phyloP scores from a whole-genome alignment of 805 yeast species.

The Metschnikowia arizonensis region DNA sequence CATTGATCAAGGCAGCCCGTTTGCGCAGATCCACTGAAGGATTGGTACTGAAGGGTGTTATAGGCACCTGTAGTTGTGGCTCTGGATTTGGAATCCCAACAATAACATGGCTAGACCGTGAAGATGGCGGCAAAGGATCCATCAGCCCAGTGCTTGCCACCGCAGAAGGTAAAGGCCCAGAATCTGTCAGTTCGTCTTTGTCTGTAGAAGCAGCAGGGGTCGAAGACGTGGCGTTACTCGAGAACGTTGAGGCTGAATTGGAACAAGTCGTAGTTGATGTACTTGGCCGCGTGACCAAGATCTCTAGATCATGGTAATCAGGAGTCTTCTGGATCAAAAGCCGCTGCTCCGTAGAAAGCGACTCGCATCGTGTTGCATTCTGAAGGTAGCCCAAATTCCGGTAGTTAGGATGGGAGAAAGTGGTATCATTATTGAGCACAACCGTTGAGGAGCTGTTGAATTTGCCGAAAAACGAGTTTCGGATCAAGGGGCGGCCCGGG shows the following conservation, averaged over 20 bases:
- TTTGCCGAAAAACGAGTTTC: constrained; percentile 41
- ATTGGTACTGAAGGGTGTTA: constrained; percentile 37
- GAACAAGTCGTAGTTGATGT: neutral
- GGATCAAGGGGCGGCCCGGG: constrained; percentile 25
- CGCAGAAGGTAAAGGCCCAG: constrained; percentile 24
- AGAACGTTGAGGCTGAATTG: neutral
- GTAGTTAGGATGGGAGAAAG: constrained; percentile 2
- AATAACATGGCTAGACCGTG: constrained; percentile 31
- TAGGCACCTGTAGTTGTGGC: constrained; percentile 28
- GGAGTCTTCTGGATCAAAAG: constrained; percentile 26
- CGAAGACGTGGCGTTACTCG: constrained; percentile 8
- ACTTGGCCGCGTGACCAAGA: constrained; percentile 36
- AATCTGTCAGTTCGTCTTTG: constrained; percentile 30
- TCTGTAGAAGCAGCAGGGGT: constrained; percentile 14
- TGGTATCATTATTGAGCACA: constrained; percentile 7
- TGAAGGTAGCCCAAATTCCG: constrained; percentile 17
- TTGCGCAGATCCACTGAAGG: constrained; percentile 69
- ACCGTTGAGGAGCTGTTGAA: constrained; percentile 23
- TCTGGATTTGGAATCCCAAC: constrained; percentile 43
- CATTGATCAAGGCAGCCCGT: constrained; percentile 68
- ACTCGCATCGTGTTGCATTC: constrained; percentile 31
- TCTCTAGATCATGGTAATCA: constrained; percentile 28
- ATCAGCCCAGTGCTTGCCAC: constrained; percentile 19
- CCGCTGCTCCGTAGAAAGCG: constrained; percentile 33
- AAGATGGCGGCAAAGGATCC: constrained; percentile 24